Evolutionary conservation across 169 alveolate species (phyloP).

Genomic region (Cyclospora cayetanensis): DNA sequence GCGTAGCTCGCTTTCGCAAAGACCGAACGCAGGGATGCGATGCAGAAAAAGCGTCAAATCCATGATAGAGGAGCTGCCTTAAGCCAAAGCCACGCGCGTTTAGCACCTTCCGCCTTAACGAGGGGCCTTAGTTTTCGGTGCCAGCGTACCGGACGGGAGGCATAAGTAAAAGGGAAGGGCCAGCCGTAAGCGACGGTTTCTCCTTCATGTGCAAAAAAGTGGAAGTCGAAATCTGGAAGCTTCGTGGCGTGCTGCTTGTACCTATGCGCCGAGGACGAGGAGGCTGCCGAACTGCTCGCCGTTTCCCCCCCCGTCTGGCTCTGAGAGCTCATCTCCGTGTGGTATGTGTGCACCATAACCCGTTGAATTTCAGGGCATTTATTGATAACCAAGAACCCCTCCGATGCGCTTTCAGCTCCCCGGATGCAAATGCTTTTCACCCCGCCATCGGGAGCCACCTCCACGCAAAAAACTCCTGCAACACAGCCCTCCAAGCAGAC

Average conservation of each 20-base stretch:
- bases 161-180: slow-evolving; percentile 86
- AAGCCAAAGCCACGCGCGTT: too few relatives aligned
- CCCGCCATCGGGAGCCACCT: slow-evolving; percentile 85
- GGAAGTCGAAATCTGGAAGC: slow-evolving; percentile 68
- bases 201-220: slow-evolving; percentile 79
- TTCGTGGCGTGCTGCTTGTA: slow-evolving; percentile 9
- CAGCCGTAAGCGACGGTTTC: slow-evolving; percentile 85
- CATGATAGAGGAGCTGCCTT: too few relatives aligned
- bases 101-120: too few relatives aligned
- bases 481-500: neutral
- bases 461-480: slow-evolving; percentile 74
- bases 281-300: neutral
- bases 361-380: slow-evolving; percentile 78
- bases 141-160: slow-evolving; percentile 76
- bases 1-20: too few relatives aligned
- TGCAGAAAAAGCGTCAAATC: neutral
- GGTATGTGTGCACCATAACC: slow-evolving; percentile 79
- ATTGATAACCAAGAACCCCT: slow-evolving; percentile 82
- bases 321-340: slow-evolving; percentile 77
- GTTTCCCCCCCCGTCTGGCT: neutral
- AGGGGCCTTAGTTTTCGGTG: too few relatives aligned
- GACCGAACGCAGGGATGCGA: neutral
- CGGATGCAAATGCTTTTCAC: slow-evolving; percentile 81
- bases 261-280: slow-evolving; percentile 27
- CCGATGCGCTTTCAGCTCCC: slow-evolving; percentile 71